A percentile compares a stretch with the other conserved stretches of the same genome.
phyloP scores from a whole-genome alignment of 2,329 filamentous ascomycete species.

The Calonectria honghensis region DNA sequence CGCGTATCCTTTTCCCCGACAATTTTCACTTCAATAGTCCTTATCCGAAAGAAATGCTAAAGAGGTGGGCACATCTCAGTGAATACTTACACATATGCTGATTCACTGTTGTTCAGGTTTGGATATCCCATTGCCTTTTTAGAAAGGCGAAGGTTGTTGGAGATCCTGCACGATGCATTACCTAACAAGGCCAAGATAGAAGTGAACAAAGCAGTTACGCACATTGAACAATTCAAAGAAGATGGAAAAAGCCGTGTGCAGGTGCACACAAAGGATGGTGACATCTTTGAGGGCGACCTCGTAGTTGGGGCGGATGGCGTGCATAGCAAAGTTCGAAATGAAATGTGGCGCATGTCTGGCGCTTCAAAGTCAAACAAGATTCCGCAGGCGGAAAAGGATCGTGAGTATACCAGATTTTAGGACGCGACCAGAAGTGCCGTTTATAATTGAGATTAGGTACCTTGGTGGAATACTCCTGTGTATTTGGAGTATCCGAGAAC shows the following conservation, averaged over 20 bases:
- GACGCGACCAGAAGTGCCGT: no score
- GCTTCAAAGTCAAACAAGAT: constrained; percentile 33
- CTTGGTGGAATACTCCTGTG: neutral
- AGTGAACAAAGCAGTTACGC: constrained; percentile 14
- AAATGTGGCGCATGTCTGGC: constrained; percentile 24
- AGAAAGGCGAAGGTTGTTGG: constrained; percentile 4
- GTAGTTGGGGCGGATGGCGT: constrained; percentile 19
- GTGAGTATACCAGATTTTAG: neutral
- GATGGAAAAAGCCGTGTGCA: neutral
- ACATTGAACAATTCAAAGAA: constrained; percentile 2
- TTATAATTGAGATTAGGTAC: neutral
- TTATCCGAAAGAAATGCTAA: neutral
- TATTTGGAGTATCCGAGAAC: constrained; percentile 7
- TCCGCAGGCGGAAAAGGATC: neutral
- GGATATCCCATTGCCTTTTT: constrained; percentile 13
- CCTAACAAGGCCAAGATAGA: neutral
- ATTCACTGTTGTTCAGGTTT: neutral
- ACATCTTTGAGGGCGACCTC: neutral
- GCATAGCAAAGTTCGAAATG: constrained; percentile 5
- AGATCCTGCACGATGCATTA: constrained; percentile 9
- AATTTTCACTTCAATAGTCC: constrained; percentile 6
- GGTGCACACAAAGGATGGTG: neutral
- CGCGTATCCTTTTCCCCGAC: constrained; percentile 1
- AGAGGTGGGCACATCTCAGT: neutral
- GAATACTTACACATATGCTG: neutral